Percentiles rank a stretch among this genome's conserved stretches.
phyloP scores from a whole-genome alignment of 139 green algal genomes.

The Chloropicon primus region DNA sequence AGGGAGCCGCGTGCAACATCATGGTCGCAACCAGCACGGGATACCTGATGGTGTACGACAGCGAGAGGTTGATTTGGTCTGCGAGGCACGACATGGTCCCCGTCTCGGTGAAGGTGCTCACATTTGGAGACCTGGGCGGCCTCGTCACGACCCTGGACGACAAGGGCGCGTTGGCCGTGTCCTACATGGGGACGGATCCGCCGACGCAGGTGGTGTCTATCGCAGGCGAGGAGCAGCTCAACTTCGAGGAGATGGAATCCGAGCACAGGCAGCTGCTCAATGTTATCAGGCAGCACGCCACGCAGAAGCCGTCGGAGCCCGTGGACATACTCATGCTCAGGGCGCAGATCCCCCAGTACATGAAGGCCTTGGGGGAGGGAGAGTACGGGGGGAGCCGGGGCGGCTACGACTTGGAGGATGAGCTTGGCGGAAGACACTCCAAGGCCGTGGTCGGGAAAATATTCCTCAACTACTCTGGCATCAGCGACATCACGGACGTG shows the following conservation, averaged over 20 bases:
- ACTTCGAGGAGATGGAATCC: slow-evolving; percentile 49
- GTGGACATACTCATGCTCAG: slow-evolving; percentile 26
- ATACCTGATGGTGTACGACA: slow-evolving; percentile 38
- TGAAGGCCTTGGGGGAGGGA: neutral
- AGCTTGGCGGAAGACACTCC: neutral
- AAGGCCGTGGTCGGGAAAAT: slow-evolving; percentile 7
- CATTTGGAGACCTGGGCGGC: slow-evolving; percentile 22
- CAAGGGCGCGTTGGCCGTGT: slow-evolving; percentile 18
- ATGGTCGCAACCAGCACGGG: slow-evolving; percentile 39
- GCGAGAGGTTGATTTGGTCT: slow-evolving; percentile 29
- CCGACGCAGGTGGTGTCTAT: slow-evolving; percentile 1
- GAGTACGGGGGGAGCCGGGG: neutral
- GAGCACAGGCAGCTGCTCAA: slow-evolving; percentile 37
- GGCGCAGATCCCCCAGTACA: slow-evolving; percentile 26
- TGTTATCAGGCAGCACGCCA: slow-evolving; percentile 34
- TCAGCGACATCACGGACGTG: neutral
- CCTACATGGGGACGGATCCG: slow-evolving; percentile 46
- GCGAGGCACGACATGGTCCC: slow-evolving; percentile 30
- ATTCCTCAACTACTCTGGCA: slow-evolving; percentile 13
- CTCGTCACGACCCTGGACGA: slow-evolving; percentile 34
- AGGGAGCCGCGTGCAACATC: slow-evolving; percentile 22
- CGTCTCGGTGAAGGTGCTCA: slow-evolving; percentile 25
- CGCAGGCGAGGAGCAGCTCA: slow-evolving; percentile 21
- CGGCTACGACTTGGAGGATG: neutral
- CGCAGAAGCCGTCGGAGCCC: slow-evolving; percentile 5